Evolutionary conservation across 2,329 filamentous ascomycete species (phyloP).

Genomic region (Paecilomyces sp.): DNA sequence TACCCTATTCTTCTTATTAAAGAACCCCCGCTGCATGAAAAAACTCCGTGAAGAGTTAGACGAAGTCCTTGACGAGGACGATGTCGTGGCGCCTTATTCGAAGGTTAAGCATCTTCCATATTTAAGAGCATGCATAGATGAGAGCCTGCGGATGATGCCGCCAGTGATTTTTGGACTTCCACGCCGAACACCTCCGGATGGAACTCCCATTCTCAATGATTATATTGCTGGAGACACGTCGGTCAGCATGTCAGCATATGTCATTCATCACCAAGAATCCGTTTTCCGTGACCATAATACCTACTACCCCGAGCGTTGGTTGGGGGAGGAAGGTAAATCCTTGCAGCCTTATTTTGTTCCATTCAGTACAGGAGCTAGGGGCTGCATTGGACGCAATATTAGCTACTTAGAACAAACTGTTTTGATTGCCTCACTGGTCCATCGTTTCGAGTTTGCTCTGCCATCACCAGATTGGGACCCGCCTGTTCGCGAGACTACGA

Average conservation of each 20-base stretch:
- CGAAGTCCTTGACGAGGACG: constrained; percentile 27
- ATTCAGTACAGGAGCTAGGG: constrained; percentile 33
- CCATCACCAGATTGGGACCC: too few relatives aligned
- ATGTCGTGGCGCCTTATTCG: constrained; percentile 42
- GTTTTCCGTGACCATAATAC: constrained; percentile 23
- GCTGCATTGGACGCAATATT: constrained; percentile 38
- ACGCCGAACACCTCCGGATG: constrained; percentile 35
- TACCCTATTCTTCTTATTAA: constrained; percentile 46
- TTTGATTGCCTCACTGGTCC: constrained; percentile 34
- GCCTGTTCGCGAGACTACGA: too few relatives aligned
- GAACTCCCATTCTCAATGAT: constrained; percentile 31
- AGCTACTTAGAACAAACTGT: constrained; percentile 41
- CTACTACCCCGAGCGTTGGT: constrained; percentile 29
- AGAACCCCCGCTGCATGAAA: constrained; percentile 34
- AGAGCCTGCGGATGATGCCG: constrained; percentile 35
- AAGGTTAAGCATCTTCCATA: constrained; percentile 43
- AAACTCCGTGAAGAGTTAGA: constrained; percentile 28
- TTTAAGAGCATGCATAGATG: constrained; percentile 43
- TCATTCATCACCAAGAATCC: constrained; percentile 21
- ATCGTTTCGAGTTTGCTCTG: constrained; percentile 35
- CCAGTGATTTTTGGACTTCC: constrained; percentile 32
- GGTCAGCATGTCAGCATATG: constrained; percentile 18
- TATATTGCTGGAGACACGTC: constrained; percentile 19
- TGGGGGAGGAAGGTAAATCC: neutral
- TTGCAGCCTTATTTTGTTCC: constrained; percentile 33